phyloP scores from a whole-genome alignment of 345 rosid genomes.

The Salix udensis region DNA sequence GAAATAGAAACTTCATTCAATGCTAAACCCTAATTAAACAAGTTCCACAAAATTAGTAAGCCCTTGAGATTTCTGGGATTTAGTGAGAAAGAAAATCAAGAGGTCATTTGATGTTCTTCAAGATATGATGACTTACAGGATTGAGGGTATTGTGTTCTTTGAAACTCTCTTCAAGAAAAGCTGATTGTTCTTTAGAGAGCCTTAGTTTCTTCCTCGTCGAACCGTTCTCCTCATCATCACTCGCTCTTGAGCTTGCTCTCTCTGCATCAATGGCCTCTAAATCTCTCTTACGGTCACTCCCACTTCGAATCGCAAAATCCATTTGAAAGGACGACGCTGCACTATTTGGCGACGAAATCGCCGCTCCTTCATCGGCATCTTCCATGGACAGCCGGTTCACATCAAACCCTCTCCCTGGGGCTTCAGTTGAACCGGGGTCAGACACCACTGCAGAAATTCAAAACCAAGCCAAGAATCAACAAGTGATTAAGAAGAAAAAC shows the following conservation, averaged over 20 bases:
- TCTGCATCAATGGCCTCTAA: constrained; percentile 36
- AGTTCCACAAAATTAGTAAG: not conserved
- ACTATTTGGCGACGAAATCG: constrained; percentile 72
- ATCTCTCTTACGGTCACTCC: constrained; percentile 45
- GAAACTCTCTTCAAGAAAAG: constrained; percentile 92
- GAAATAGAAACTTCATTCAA: not conserved
- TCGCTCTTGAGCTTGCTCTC: constrained; percentile 63
- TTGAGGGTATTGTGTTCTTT: constrained; percentile 82
- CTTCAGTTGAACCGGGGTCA: constrained; percentile 40
- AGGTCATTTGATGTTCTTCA: not conserved
- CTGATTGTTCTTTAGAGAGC: constrained; percentile 84
- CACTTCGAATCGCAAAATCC: constrained; percentile 64
- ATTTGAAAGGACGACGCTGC: constrained; percentile 75
- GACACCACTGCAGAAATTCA: constrained; percentile 23
- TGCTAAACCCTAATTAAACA: not conserved
- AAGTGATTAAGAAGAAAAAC: not conserved
- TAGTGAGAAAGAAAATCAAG: not conserved
- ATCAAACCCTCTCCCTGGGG: constrained; percentile 36
- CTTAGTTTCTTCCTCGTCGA: constrained; percentile 88
- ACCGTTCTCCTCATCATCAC: constrained; percentile 87
- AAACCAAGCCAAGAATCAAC: not conserved
- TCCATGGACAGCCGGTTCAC: constrained; percentile 49
- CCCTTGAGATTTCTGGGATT: not conserved
- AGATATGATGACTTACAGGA: constrained; percentile 54
- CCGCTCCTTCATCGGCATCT: constrained; percentile 47